Percentiles rank a stretch among this genome's conserved stretches.
Evolutionary conservation across 208 protist genomes (phyloP).

Genomic region (Phytomonas sp.): DNA sequence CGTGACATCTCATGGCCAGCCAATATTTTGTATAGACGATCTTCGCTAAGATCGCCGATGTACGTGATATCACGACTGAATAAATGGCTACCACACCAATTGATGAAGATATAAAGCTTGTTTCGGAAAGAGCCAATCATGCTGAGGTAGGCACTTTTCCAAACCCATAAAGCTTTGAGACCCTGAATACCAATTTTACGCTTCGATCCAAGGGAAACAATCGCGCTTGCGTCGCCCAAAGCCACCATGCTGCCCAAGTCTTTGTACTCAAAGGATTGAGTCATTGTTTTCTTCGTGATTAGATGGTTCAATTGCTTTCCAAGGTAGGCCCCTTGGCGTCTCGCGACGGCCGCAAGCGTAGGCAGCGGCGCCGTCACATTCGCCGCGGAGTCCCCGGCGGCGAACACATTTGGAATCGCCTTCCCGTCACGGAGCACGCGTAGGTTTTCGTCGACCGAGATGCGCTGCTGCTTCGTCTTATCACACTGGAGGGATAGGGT

Average conservation of each 20-base stretch:
- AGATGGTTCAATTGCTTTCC: slow-evolving; percentile 58
- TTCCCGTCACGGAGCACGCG: slow-evolving; percentile 57
- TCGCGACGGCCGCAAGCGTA: slow-evolving; percentile 71
- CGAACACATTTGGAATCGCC: slow-evolving; percentile 67
- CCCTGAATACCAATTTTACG: slow-evolving; percentile 60
- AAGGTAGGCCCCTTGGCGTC: slow-evolving; percentile 75
- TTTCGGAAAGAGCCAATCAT: slow-evolving; percentile 73
- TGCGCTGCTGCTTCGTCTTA: slow-evolving; percentile 53
- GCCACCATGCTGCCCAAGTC: slow-evolving; percentile 75
- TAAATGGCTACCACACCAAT: slow-evolving; percentile 69
- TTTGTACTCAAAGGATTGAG: slow-evolving; percentile 58
- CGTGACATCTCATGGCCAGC: slow-evolving; percentile 57
- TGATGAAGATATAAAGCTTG: slow-evolving; percentile 77
- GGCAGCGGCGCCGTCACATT: slow-evolving; percentile 48
- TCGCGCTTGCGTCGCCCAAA: slow-evolving; percentile 55
- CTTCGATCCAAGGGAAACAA: slow-evolving; percentile 58
- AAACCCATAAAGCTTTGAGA: slow-evolving; percentile 69
- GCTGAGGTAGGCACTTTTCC: slow-evolving; percentile 82
- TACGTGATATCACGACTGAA: slow-evolving; percentile 84
- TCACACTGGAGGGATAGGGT: slow-evolving; percentile 68
- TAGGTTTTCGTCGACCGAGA: slow-evolving; percentile 61
- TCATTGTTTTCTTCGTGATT: slow-evolving; percentile 17
- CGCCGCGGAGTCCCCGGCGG: slow-evolving; percentile 79
- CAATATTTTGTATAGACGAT: slow-evolving; percentile 47
- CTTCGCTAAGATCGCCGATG: slow-evolving; percentile 75